phyloP scores from a whole-genome alignment of 1,284 basidiomycete genomes.

The Melanopsichium pennsylvanicum region DNA sequence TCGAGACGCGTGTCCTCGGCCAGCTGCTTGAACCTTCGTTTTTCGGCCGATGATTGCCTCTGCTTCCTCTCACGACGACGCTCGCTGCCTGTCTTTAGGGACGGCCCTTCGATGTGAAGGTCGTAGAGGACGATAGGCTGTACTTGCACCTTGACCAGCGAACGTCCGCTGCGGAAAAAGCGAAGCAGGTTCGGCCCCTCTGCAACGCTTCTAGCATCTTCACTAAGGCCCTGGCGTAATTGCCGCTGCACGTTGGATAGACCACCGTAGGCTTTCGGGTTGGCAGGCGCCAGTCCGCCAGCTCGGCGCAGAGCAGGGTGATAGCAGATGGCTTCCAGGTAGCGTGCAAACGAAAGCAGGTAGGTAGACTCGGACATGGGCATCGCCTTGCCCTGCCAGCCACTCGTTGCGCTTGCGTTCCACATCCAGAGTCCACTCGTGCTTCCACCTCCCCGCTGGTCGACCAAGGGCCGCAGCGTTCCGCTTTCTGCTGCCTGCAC shows the following conservation, averaged over 20 bases:
- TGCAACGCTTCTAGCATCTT: slow-evolving; percentile 38
- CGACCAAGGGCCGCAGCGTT: slow-evolving; percentile 25
- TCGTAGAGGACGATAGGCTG: slow-evolving; percentile 48
- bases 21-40: slow-evolving; percentile 22
- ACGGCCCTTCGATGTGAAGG: slow-evolving; percentile 52
- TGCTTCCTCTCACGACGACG: slow-evolving; percentile 20
- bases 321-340: slow-evolving; percentile 55
- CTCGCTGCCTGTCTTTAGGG: slow-evolving; percentile 29
- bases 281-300: slow-evolving; percentile 33
- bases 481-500: slow-evolving; percentile 44
- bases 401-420: slow-evolving; percentile 45
- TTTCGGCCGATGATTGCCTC: slow-evolving; percentile 22
- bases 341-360: slow-evolving; percentile 55
- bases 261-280: slow-evolving; percentile 27
- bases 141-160: slow-evolving; percentile 51
- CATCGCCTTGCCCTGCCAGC: slow-evolving; percentile 37
- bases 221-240: slow-evolving; percentile 33
- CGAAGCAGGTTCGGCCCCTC: slow-evolving; percentile 39
- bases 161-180: slow-evolving; percentile 47
- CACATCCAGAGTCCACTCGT: slow-evolving; percentile 51
- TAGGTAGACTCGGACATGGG: slow-evolving; percentile 56
- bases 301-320: slow-evolving; percentile 46
- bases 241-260: slow-evolving; percentile 37
- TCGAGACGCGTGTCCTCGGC: slow-evolving; percentile 48
- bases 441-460: slow-evolving; percentile 22